Evolutionary conservation across 2,329 filamentous ascomycete genomes (phyloP).

Genomic region (Diaporthe nobilis): DNA sequence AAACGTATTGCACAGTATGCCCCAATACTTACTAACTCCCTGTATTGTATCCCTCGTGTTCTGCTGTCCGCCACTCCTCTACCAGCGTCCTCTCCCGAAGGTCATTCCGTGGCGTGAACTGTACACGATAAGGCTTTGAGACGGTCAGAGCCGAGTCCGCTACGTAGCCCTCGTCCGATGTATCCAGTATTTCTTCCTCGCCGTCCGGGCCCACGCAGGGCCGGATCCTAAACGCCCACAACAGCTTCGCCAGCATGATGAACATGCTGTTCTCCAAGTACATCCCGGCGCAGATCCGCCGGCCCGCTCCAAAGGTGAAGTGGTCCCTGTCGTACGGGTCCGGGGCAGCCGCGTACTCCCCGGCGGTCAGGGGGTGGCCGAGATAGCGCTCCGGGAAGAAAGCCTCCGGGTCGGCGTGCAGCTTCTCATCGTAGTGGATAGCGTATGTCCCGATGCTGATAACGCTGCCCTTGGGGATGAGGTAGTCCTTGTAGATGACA

Average conservation of each 20-base stretch:
- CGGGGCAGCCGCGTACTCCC: background rate
- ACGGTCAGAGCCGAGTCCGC: too few species aligned
- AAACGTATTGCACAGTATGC: too few species aligned
- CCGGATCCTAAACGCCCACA: background rate
- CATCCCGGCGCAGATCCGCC: background rate
- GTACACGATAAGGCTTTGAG: too few species aligned
- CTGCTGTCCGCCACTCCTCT: too few species aligned
- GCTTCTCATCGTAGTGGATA: background rate
- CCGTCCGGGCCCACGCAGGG: background rate
- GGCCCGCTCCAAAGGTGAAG: background rate
- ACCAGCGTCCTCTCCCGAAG: too few species aligned
- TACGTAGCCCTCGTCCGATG: too few species aligned
- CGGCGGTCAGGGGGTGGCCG: background rate
- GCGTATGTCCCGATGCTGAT: background rate
- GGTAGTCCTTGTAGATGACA: background rate
- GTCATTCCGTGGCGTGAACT: too few species aligned
- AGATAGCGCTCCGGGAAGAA: background rate
- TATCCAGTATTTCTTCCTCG: background rate
- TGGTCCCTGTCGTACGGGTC: background rate
- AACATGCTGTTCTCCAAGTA: background rate
- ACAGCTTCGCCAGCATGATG: background rate
- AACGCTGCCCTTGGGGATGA: background rate
- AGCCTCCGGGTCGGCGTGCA: background rate
- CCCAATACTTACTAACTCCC: background rate
- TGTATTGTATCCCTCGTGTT: background rate